Conservation (phyloP, 2,329 filamentous ascomycete genomes). For the Hypomyces perniciosus region DNA sequence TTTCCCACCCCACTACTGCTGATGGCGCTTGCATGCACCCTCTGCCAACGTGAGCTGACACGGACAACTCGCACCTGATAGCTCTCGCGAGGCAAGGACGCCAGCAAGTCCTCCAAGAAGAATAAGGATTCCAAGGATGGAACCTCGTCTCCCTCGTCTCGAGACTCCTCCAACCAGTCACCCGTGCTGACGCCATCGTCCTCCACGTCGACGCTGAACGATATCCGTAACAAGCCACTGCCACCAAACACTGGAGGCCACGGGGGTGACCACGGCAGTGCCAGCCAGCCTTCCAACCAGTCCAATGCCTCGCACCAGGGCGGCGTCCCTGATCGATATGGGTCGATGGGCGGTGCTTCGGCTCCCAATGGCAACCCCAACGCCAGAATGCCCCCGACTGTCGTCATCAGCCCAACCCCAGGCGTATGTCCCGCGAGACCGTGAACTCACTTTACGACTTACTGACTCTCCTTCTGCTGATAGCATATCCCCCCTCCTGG, state of each 20-base stretch:
- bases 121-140: constrained; percentile 69
- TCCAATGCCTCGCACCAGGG: constrained; percentile 32
- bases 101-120: constrained; percentile 76
- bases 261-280: constrained; percentile 36
- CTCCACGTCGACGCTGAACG: constrained; percentile 80
- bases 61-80: constrained; percentile 34
- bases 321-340: constrained; percentile 37
- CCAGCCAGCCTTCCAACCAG: constrained; percentile 35
- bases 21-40: constrained; percentile 18
- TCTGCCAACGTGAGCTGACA: constrained; percentile 16
- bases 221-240: constrained; percentile 75
- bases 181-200: constrained; percentile 74
- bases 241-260: constrained; percentile 48
- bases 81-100: constrained; percentile 86
- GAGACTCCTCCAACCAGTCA: constrained; percentile 52
- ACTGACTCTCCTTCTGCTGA: neutral
- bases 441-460: constrained; percentile 20
- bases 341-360: constrained; percentile 26
- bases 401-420: constrained; percentile 90
- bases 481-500: constrained; percentile 87
- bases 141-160: constrained; percentile 68
- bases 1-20: neutral
- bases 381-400: constrained; percentile 65
- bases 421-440: constrained; percentile 54
- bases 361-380: constrained; percentile 32